phyloP scores from a whole-genome alignment of 2,329 filamentous ascomycete genomes.

The Neospermospora avenae region DNA sequence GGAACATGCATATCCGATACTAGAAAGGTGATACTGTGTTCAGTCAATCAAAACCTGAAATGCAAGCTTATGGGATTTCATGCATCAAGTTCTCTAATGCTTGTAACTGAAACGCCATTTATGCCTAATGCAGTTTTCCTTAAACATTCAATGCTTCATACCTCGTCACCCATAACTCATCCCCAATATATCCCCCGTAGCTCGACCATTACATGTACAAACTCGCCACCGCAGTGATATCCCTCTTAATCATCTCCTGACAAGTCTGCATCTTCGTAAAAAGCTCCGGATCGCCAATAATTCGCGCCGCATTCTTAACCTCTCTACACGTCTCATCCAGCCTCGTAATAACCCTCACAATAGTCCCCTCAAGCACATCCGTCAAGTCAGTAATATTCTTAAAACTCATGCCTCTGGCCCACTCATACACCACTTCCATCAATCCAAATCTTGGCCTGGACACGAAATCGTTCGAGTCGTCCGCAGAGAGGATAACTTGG shows the following conservation, averaged over 20 bases:
- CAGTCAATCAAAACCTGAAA: no score
- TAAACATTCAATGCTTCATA: no score
- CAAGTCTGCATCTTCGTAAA: conserved; percentile 97
- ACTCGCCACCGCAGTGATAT: conserved; percentile 86
- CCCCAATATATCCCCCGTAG: neutral
- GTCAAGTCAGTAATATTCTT: conserved; percentile 96
- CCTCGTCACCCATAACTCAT: neutral
- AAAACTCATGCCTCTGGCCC: conserved; percentile 97
- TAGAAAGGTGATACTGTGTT: no score
- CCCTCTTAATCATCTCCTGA: conserved; percentile 96
- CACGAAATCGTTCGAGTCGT: conserved; percentile 91
- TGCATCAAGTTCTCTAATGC: neutral
- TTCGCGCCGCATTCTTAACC: conserved; percentile 93
- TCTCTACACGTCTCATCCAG: conserved; percentile 95
- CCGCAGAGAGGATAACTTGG: conserved; percentile 86
- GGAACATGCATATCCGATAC: neutral
- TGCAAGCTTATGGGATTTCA: no score
- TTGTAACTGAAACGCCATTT: neutral
- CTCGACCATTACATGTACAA: conserved; percentile 69
- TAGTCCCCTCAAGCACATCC: conserved; percentile 94
- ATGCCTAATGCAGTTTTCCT: neutral
- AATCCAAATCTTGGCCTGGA: conserved; percentile 85
- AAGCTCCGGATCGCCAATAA: conserved; percentile 89
- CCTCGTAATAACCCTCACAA: conserved; percentile 89
- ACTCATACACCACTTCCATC: conserved; percentile 97